Conservation (phyloP, 1,139 yeast genomes). For the Diutina neorugosa region DNA sequence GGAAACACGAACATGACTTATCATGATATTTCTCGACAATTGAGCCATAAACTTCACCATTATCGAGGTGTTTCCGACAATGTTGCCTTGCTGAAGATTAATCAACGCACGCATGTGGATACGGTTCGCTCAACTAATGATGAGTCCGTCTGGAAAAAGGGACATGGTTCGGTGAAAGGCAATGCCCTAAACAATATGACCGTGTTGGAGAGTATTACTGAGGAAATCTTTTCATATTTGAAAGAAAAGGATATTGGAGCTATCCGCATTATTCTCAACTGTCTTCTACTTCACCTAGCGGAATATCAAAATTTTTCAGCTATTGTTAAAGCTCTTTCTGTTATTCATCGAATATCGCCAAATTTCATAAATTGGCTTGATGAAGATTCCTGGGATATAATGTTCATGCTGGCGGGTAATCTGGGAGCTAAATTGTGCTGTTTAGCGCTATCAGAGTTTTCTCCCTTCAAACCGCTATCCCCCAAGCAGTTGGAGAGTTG, state of each 20-base stretch:
- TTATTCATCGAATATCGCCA: conserved; percentile 9
- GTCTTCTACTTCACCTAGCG: conserved; percentile 25
- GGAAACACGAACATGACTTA: neutral
- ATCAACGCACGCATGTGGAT: neutral
- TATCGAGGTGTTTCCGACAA: neutral
- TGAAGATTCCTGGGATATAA: conserved; percentile 20
- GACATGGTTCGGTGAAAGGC: neutral
- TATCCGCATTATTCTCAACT: conserved; percentile 20
- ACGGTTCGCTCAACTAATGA: neutral
- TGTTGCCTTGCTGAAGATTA: neutral
- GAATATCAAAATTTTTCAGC: conserved; percentile 27
- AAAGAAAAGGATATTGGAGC: conserved; percentile 14
- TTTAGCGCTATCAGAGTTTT: conserved; percentile 13
- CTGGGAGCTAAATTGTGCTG: conserved; percentile 21
- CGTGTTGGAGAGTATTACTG: neutral
- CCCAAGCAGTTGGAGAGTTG: conserved; percentile 12
- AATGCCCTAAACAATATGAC: neutral
- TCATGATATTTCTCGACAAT: neutral
- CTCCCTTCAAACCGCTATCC: conserved; percentile 10
- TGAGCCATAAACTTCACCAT: neutral
- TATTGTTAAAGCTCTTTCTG: conserved; percentile 14
- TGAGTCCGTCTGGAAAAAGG: neutral
- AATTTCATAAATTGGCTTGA: conserved; percentile 15
- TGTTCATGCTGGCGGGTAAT: conserved; percentile 17
- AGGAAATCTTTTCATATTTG: conserved; percentile 2